Percentiles rank a stretch among this genome's conserved stretches.
These are phyloP conservation scores for Grosmannia clavigera DNA, from an alignment of 2,329 filamentous ascomycete species.

Conservation along the genomic window DNA sequence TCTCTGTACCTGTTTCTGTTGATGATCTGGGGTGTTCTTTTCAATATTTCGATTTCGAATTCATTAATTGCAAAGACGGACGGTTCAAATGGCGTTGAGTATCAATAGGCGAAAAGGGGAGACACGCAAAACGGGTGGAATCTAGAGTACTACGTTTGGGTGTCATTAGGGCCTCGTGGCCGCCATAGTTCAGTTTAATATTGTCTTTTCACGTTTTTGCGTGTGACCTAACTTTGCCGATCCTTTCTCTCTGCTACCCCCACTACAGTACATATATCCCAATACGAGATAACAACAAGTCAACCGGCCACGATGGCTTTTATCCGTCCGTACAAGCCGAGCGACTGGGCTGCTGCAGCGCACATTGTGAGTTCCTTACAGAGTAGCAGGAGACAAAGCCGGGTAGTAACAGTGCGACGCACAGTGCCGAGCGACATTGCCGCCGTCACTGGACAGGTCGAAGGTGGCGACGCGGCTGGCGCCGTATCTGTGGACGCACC, in stretches of 20 bases:
- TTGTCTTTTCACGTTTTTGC: neutral
- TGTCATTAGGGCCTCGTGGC: neutral
- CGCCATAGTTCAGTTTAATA: neutral
- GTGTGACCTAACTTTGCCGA: too few species aligned
- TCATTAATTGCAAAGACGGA: neutral
- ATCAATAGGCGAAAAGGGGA: neutral
- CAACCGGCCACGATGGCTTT: slow-evolving; percentile 25
- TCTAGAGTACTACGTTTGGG: neutral
- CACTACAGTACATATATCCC: neutral
- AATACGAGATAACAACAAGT: neutral
- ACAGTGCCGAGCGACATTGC: slow-evolving; percentile 34
- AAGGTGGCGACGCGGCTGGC: slow-evolving; percentile 23
- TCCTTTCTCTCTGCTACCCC: neutral
- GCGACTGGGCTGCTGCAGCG: slow-evolving; percentile 27
- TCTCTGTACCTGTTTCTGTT: neutral
- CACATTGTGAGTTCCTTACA: slow-evolving; percentile 24
- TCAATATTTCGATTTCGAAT: neutral
- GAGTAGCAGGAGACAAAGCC: neutral
- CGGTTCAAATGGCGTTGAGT: slow-evolving; percentile 1
- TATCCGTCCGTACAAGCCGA: slow-evolving; percentile 27
- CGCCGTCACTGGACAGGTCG: slow-evolving; percentile 26
- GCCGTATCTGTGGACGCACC: slow-evolving; percentile 40
- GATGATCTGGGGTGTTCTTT: neutral
- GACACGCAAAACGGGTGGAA: neutral
- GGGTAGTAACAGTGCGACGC: slow-evolving; percentile 11